Conservation (phyloP, 2,329 filamentous ascomycete genomes). For the Pseudocercospora cruenta region DNA sequence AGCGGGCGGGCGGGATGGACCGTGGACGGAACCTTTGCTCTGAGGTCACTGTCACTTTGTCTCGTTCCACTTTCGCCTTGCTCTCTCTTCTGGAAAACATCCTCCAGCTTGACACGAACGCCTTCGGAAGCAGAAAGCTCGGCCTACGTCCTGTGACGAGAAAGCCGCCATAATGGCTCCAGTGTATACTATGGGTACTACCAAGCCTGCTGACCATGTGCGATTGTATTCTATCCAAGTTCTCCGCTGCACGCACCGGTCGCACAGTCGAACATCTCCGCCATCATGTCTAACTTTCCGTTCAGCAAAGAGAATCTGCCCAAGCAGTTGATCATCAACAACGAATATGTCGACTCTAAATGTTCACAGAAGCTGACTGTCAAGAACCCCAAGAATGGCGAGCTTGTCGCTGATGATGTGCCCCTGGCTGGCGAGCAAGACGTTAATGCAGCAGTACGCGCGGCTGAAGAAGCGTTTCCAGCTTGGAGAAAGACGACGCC, state of each 20-base stretch:
- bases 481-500: slow-evolving; percentile 67
- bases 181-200: background rate
- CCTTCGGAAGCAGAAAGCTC: background rate
- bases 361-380: slow-evolving; percentile 52
- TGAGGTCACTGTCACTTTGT: background rate
- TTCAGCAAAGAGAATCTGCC: slow-evolving; percentile 40
- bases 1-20: background rate
- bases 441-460: slow-evolving; percentile 57
- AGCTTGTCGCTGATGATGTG: slow-evolving; percentile 54
- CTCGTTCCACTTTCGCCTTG: background rate
- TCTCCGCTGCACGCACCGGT: background rate
- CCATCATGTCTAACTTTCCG: slow-evolving; percentile 16
- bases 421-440: slow-evolving; percentile 56
- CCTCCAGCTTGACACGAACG: background rate
- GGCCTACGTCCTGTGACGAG: background rate
- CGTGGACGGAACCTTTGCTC: background rate
- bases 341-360: slow-evolving; percentile 31
- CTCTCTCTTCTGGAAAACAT: background rate
- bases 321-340: slow-evolving; percentile 44
- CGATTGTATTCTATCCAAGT: background rate
- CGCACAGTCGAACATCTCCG: background rate
- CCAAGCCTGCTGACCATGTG: background rate
- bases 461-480: slow-evolving; percentile 67
- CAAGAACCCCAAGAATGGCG: slow-evolving; percentile 54
- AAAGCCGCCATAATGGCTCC: background rate